phyloP scores from a whole-genome alignment of 2,329 filamentous ascomycete species.

The Xylogone sp. region DNA sequence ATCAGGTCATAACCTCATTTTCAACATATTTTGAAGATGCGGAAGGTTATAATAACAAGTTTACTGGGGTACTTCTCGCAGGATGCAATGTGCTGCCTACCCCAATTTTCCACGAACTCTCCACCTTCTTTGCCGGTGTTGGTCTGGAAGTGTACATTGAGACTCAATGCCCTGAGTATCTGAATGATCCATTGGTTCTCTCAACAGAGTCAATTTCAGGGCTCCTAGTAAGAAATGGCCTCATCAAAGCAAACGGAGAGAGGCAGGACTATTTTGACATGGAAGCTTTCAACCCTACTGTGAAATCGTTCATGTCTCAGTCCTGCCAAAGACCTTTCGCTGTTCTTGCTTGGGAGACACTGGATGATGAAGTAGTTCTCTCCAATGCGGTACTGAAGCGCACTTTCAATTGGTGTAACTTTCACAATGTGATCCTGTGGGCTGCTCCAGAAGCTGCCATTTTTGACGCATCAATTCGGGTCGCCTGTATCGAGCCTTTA shows the following conservation, averaged over 20 bases:
- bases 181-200: conserved; percentile 31
- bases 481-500: conserved; percentile 33
- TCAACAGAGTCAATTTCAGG: conserved; percentile 32
- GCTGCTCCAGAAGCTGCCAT: conserved; percentile 35
- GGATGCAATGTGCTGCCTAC: conserved; percentile 32
- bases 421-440: conserved; percentile 41
- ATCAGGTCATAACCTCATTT: conserved; percentile 19
- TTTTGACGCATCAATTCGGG: conserved; percentile 29
- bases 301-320: conserved; percentile 42
- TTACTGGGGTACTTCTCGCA: conserved; percentile 38
- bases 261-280: conserved; percentile 42
- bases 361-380: conserved; percentile 33
- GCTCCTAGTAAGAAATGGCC: conserved; percentile 38
- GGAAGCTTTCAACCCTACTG: conserved; percentile 33
- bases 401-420: conserved; percentile 41
- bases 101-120: conserved; percentile 25
- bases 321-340: conserved; percentile 38
- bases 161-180: conserved; percentile 34
- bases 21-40: conserved; percentile 20
- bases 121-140: conserved; percentile 21
- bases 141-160: conserved; percentile 40
- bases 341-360: conserved; percentile 41
- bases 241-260: conserved; percentile 36
- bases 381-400: conserved; percentile 39
- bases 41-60: conserved; percentile 28